Conservation (phyloP, 768 basidiomycete species). For the Lactifluus echinatus region DNA sequence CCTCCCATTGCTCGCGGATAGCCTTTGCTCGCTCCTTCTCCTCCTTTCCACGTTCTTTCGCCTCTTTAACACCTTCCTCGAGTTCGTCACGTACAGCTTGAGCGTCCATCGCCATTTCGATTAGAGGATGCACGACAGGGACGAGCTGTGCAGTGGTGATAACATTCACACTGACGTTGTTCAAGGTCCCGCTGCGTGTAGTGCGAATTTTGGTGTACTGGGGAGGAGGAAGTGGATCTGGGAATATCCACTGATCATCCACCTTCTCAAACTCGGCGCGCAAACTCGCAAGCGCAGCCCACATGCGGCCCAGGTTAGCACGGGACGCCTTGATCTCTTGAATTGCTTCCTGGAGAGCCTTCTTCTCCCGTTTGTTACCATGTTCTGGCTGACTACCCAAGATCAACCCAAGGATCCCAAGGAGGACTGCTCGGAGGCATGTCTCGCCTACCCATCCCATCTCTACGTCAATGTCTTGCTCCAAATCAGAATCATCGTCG, state of each 20-base stretch:
- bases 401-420: constrained; percentile 51
- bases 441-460: constrained; percentile 56
- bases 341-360: constrained; percentile 36
- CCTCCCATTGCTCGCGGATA: constrained; percentile 54
- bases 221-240: constrained; percentile 54
- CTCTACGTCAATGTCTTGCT: constrained; percentile 21
- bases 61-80: constrained; percentile 47
- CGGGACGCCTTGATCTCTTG: constrained; percentile 47
- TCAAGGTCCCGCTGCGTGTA: constrained; percentile 35
- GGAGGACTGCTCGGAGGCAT: constrained; percentile 54
- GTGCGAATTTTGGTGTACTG: constrained; percentile 31
- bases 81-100: constrained; percentile 47
- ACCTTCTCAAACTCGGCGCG: constrained; percentile 28
- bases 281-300: constrained; percentile 44
- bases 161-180: constrained; percentile 26
- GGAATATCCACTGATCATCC: constrained; percentile 32
- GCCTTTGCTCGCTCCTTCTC: constrained; percentile 44
- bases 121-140: constrained; percentile 53
- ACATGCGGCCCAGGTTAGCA: constrained; percentile 53
- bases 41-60: constrained; percentile 44
- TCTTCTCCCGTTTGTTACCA: constrained; percentile 28
- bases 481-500: constrained; percentile 26
- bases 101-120: constrained; percentile 42
- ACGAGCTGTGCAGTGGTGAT: constrained; percentile 51
- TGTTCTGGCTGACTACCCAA: constrained; percentile 28